Conservation (phyloP, 1,284 basidiomycete species). For the Xerocomus minutiporus region DNA sequence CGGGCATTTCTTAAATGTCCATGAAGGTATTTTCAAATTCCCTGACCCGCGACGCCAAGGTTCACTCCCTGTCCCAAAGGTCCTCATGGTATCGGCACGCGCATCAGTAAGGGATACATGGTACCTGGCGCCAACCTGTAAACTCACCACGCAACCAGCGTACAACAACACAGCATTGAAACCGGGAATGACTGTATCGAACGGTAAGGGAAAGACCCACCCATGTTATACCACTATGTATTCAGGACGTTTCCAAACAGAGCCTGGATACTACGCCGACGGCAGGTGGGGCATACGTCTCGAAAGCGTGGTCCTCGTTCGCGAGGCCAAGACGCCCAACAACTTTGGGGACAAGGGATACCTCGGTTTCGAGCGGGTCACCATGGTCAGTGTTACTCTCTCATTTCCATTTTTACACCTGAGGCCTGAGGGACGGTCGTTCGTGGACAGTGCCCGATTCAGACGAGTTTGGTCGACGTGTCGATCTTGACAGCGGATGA, state of each 20-base stretch:
- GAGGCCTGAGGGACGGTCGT: not conserved
- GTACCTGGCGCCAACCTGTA: not conserved
- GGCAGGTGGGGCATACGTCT: constrained; percentile 92
- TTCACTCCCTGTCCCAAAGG: constrained; percentile 34
- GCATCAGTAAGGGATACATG: constrained; percentile 49
- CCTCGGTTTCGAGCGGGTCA: constrained; percentile 80
- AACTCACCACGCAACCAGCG: constrained; percentile 34
- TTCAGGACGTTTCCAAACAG: constrained; percentile 28
- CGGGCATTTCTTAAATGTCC: constrained; percentile 89
- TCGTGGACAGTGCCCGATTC: constrained; percentile 72
- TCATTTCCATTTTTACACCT: not conserved
- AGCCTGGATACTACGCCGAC: constrained; percentile 94
- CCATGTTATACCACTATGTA: not conserved
- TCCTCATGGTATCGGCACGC: constrained; percentile 82
- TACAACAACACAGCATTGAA: constrained; percentile 70
- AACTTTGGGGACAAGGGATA: constrained; percentile 87
- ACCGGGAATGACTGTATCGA: constrained; percentile 85
- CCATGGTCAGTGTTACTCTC: constrained; percentile 50
- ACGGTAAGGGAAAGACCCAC: constrained; percentile 43
- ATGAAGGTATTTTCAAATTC: constrained; percentile 55
- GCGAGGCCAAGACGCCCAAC: constrained; percentile 67
- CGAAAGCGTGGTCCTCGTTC: constrained; percentile 82
- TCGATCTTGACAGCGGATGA: constrained; percentile 65
- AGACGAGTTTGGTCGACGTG: constrained; percentile 76
- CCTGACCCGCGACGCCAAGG: not conserved